A percentile compares a stretch with the other conserved stretches of the same genome.
These are phyloP conservation scores for Coleophoma crateriformis DNA, from an alignment of 2,329 filamentous ascomycete species.

Conservation along the genomic window DNA sequence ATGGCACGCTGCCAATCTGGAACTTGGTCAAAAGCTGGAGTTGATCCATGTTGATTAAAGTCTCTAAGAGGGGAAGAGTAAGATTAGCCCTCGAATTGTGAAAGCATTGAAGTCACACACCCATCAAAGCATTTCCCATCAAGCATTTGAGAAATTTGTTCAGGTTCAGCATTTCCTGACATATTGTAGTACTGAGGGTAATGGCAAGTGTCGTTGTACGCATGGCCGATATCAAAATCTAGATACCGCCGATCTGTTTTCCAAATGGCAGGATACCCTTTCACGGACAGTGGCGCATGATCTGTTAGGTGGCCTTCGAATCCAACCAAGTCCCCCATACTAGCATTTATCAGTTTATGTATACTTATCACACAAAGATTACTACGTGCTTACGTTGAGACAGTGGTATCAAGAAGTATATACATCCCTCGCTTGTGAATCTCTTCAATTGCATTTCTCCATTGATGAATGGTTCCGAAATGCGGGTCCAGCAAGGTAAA, in stretches of 20 bases:
- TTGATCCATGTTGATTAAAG: background rate
- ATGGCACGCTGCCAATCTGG: slow-evolving; percentile 33
- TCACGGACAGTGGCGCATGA: background rate
- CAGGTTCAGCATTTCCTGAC: background rate
- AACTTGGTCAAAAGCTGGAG: background rate
- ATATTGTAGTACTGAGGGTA: background rate
- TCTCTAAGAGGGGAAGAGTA: background rate
- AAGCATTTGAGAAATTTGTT: background rate
- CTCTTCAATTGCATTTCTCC: slow-evolving; percentile 50
- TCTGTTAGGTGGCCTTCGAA: background rate
- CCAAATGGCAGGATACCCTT: background rate
- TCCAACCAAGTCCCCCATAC: background rate
- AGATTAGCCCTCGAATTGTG: too few relatives aligned
- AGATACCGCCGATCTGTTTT: background rate
- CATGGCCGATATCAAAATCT: background rate
- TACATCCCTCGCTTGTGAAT: slow-evolving; percentile 59
- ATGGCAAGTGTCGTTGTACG: background rate
- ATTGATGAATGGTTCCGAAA: slow-evolving; percentile 50
- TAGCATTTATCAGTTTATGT: background rate
- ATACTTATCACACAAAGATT: slow-evolving; percentile 22
- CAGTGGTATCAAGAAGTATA: slow-evolving; percentile 59
- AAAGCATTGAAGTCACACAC: background rate
- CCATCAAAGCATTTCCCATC: background rate
- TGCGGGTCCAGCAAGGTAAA: slow-evolving; percentile 58
- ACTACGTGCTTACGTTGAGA: slow-evolving; percentile 49